Evolutionary conservation across 352 stramenopile species (phyloP).

Genomic region (Pythium brachiatum): DNA sequence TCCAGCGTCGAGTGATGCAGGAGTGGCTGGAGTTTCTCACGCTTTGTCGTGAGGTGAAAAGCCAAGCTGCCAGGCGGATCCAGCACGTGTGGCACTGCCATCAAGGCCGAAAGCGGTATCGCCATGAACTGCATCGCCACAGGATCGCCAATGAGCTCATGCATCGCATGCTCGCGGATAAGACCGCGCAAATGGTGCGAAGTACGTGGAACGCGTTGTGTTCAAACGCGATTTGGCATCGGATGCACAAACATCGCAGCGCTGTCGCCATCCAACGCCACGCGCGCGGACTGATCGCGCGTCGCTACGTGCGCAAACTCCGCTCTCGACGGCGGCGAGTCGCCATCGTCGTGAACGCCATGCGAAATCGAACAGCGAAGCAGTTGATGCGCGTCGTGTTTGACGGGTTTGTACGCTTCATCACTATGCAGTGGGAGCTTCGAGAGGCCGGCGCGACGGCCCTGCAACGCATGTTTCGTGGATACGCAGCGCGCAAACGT

Average conservation of each 20-base stretch:
- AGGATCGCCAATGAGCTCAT: slow-evolving; percentile 47
- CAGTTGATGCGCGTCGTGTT: slow-evolving; percentile 39
- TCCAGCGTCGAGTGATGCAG: slow-evolving; percentile 16
- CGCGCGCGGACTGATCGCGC: slow-evolving; percentile 40
- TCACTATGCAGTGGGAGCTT: slow-evolving; percentile 32
- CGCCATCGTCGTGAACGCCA: slow-evolving; percentile 31
- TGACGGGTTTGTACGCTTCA: slow-evolving; percentile 28
- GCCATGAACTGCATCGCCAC: slow-evolving; percentile 39
- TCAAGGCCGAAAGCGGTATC: slow-evolving; percentile 15
- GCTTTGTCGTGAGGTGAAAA: slow-evolving; percentile 4
- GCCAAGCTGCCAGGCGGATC: slow-evolving; percentile 27
- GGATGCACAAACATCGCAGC: slow-evolving; percentile 40
- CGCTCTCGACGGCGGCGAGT: slow-evolving; percentile 37
- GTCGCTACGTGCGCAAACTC: slow-evolving; percentile 33
- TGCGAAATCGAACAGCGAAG: slow-evolving; percentile 21
- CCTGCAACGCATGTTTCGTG: slow-evolving; percentile 52
- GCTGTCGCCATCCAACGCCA: slow-evolving; percentile 53
- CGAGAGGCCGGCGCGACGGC: slow-evolving; percentile 20
- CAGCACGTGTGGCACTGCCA: slow-evolving; percentile 45
- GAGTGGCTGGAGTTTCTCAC: slow-evolving; percentile 27
- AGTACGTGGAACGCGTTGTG: slow-evolving; percentile 39
- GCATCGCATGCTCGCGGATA: slow-evolving; percentile 42
- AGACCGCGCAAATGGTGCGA: slow-evolving; percentile 28
- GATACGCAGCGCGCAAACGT: slow-evolving; percentile 38
- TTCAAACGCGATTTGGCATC: slow-evolving; percentile 48